These are phyloP conservation scores for Trichocomaceae sp. DNA, from an alignment of 2,329 filamentous ascomycete species.

Conservation along the genomic window DNA sequence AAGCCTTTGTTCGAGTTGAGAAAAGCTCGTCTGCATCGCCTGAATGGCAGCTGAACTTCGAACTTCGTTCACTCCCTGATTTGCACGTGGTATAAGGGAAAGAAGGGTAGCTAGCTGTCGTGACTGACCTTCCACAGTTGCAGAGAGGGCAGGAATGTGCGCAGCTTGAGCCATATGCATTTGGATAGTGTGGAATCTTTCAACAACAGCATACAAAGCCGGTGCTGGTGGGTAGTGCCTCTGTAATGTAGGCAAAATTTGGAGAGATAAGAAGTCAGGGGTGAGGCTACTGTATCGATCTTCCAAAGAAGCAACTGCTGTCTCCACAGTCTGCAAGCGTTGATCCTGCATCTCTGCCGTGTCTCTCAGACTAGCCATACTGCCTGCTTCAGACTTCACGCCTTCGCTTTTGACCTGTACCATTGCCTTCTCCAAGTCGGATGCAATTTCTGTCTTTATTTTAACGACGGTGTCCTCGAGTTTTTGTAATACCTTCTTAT, in stretches of 20 bases:
- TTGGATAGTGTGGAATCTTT: conserved; percentile 19
- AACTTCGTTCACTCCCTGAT: not conserved
- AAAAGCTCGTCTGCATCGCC: not conserved
- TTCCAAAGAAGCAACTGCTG: conserved; percentile 37
- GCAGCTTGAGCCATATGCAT: conserved; percentile 12
- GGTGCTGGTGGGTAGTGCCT: conserved; percentile 31
- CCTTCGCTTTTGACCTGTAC: not conserved
- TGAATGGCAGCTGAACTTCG: not conserved
- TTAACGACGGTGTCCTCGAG: conserved; percentile 5
- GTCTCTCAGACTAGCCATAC: not conserved
- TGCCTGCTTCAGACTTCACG: not conserved
- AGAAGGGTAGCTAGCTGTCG: not conserved
- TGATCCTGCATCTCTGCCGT: not conserved
- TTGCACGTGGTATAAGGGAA: not conserved
- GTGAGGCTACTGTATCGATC: conserved; percentile 46
- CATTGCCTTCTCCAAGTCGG: conserved; percentile 7
- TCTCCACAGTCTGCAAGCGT: conserved; percentile 16
- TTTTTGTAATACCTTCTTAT: conserved; percentile 5
- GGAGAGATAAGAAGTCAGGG: conserved; percentile 30
- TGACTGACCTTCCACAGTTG: conserved; percentile 2
- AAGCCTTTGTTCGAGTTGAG: not conserved
- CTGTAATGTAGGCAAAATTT: conserved; percentile 29
- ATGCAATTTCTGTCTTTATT: conserved; percentile 5
- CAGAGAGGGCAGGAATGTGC: conserved; percentile 2
- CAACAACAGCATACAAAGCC: conserved; percentile 18